Percentiles rank a stretch among this genome's conserved stretches.
Conservation (phyloP, 192 early-diverging fungal genomes). For the Oehlia diaphana region DNA sequence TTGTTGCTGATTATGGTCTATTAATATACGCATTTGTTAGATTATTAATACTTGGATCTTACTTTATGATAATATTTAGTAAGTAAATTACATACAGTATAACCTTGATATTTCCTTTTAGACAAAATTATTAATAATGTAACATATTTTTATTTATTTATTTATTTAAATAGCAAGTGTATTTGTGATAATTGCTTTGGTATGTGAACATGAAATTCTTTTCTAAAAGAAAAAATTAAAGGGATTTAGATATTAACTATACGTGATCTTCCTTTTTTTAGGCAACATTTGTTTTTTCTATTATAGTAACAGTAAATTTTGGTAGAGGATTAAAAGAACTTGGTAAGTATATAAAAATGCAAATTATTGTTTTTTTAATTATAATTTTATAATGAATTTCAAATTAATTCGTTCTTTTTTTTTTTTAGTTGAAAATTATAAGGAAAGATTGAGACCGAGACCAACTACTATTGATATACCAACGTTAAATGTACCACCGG, state of each 20-base stretch:
- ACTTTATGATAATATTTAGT: background rate
- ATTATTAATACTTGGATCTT: background rate
- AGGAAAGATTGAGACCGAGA: background rate
- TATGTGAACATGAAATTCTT: background rate
- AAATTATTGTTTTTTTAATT: background rate
- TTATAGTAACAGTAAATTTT: background rate
- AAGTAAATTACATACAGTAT: background rate
- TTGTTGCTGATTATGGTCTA: background rate
- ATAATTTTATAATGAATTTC: no score
- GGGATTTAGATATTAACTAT: background rate
- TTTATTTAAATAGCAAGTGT: background rate
- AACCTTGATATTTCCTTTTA: no score
- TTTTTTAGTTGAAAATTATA: background rate
- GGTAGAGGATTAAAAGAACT: background rate
- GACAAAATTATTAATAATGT: no score
- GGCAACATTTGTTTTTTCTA: background rate
- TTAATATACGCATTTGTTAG: background rate
- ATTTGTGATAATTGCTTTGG: background rate
- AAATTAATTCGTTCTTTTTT: background rate
- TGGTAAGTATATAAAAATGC: background rate
- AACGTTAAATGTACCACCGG: background rate
- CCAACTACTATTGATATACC: background rate
- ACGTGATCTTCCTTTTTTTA: background rate
- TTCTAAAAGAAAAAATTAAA: background rate
- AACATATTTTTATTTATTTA: no score